A percentile compares a stretch with the other conserved stretches of the same genome.
Conservation (phyloP, 2,329 filamentous ascomycete genomes). For the Aureobasidium musti region DNA sequence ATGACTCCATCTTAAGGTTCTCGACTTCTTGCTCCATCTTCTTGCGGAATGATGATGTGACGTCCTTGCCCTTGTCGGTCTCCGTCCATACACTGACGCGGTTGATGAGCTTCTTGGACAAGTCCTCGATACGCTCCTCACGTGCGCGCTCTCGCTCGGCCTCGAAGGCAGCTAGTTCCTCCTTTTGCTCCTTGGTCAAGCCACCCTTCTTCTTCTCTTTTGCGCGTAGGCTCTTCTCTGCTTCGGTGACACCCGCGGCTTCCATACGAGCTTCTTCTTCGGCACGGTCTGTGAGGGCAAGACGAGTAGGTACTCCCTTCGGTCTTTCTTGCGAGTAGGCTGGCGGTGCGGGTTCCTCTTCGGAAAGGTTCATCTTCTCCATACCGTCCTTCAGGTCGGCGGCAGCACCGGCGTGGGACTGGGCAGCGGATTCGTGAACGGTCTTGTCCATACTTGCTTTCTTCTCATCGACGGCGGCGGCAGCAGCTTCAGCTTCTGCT, state of each 20-base stretch:
- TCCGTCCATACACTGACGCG: conserved; percentile 95
- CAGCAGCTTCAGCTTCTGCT: conserved; percentile 37
- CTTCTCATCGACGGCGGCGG: conserved; percentile 57
- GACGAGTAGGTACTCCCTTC: conserved; percentile 69
- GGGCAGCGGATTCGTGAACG: not conserved
- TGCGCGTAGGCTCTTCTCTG: conserved; percentile 73
- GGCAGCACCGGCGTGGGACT: conserved; percentile 28
- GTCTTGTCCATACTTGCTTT: conserved; percentile 42
- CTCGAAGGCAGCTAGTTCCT: conserved; percentile 87
- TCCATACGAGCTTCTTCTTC: conserved; percentile 72
- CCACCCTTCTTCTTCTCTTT: conserved; percentile 89
- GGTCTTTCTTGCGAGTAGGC: conserved; percentile 40
- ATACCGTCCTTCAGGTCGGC: conserved; percentile 40
- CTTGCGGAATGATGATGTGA: conserved; percentile 86
- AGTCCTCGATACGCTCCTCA: conserved; percentile 83
- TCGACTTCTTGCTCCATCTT: conserved; percentile 95
- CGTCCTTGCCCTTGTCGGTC: conserved; percentile 83
- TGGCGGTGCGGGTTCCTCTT: conserved; percentile 25
- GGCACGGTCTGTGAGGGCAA: conserved; percentile 77
- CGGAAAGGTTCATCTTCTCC: conserved; percentile 29
- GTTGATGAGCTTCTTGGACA: conserved; percentile 82
- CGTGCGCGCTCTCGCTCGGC: conserved; percentile 79
- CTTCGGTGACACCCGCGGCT: conserved; percentile 65
- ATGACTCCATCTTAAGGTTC: conserved; percentile 99
- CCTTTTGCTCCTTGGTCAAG: conserved; percentile 86